These are phyloP conservation scores for Saitozyma sp. DNA, from an alignment of 768 basidiomycete genomes.

Conservation along the genomic window DNA sequence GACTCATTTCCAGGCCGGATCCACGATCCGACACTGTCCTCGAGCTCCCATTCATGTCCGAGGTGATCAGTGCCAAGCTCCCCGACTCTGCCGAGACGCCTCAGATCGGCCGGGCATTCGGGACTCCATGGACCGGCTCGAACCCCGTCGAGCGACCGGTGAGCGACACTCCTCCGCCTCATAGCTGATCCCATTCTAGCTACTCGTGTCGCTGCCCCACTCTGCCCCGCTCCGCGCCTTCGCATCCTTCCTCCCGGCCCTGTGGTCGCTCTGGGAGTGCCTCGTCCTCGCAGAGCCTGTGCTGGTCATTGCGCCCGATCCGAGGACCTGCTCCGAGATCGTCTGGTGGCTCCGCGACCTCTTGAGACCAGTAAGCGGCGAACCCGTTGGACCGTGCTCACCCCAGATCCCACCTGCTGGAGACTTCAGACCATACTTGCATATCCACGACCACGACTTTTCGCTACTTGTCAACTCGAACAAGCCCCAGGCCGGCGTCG, in stretches of 20 bases:
- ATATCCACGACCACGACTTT: constrained; percentile 91
- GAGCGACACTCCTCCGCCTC: constrained; percentile 58
- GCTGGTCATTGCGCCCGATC: constrained; percentile 75
- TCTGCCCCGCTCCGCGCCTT: constrained; percentile 51
- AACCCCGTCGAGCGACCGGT: constrained; percentile 45
- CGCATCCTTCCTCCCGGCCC: constrained; percentile 51
- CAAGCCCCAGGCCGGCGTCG: constrained; percentile 50
- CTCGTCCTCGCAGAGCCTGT: constrained; percentile 86
- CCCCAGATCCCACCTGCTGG: constrained; percentile 73
- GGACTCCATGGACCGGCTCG: constrained; percentile 54
- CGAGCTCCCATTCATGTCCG: constrained; percentile 81
- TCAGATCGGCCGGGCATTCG: constrained; percentile 68
- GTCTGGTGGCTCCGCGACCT: constrained; percentile 91
- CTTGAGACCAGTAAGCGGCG: constrained; percentile 67
- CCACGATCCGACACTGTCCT: constrained; percentile 66
- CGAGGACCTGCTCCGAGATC: constrained; percentile 73
- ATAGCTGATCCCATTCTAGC: constrained; percentile 20
- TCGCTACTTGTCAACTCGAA: constrained; percentile 72
- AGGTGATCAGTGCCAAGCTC: constrained; percentile 69
- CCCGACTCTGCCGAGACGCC: constrained; percentile 70
- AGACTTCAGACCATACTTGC: constrained; percentile 91
- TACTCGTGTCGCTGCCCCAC: constrained; percentile 51
- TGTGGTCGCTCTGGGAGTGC: constrained; percentile 77
- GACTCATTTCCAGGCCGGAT: constrained; percentile 65
- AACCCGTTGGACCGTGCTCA: not conserved